Conservation (phyloP, 2,329 filamentous ascomycete species). For the Scedosporium apiospermum region DNA sequence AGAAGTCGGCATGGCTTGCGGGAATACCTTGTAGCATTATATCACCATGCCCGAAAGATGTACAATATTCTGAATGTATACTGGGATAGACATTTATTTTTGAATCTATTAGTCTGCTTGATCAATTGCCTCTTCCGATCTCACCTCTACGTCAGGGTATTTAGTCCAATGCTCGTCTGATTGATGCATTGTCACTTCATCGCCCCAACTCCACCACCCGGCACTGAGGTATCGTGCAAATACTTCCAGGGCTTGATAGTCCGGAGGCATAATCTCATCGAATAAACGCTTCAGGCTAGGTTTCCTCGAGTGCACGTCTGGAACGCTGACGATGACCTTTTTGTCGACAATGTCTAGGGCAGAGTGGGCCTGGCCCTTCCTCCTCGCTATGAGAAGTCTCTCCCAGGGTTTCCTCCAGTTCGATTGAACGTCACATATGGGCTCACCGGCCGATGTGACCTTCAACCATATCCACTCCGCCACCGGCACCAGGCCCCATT, state of each 20-base stretch:
- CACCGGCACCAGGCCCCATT: conserved; percentile 55
- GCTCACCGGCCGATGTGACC: conserved; percentile 54
- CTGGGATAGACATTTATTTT: conserved; percentile 12
- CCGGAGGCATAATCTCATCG: conserved; percentile 37
- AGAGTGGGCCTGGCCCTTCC: conserved; percentile 22
- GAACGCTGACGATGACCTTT: conserved; percentile 58
- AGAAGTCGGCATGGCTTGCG: not conserved
- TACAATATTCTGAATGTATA: conserved; percentile 20
- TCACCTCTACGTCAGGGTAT: not conserved
- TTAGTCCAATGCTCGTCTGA: conserved; percentile 40
- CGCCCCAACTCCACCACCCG: conserved; percentile 72
- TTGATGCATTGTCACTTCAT: conserved; percentile 65
- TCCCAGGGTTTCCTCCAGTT: conserved; percentile 70
- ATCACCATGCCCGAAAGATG: conserved; percentile 19
- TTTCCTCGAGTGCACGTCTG: conserved; percentile 71
- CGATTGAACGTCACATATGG: conserved; percentile 50
- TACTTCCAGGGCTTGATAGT: conserved; percentile 58
- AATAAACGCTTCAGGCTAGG: conserved; percentile 59
- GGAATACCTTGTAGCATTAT: conserved; percentile 6
- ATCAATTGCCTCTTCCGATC: not conserved
- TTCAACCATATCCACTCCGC: conserved; percentile 78
- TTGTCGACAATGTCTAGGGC: conserved; percentile 12
- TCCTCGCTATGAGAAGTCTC: conserved; percentile 53
- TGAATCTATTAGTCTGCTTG: conserved; percentile 6
- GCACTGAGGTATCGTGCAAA: conserved; percentile 67